Conservation (phyloP, 495 filamentous ascomycete species). For the Penicillium paxilli region DNA sequence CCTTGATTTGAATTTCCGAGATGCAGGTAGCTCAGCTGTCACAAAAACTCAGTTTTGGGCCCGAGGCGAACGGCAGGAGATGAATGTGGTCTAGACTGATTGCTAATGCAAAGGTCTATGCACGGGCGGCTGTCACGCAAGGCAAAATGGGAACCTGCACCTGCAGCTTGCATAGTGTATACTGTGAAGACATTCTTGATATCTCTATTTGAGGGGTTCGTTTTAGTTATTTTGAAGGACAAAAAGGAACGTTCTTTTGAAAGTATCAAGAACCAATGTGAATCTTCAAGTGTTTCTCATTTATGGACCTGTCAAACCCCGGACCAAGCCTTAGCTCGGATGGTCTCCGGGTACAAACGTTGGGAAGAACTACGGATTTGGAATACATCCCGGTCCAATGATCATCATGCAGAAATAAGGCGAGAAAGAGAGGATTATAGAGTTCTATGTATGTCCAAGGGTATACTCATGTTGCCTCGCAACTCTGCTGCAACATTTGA, state of each 20-base stretch:
- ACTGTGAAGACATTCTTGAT: not conserved
- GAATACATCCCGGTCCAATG: conserved; percentile 3
- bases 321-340: not conserved
- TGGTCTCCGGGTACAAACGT: not conserved
- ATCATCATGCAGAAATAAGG: not conserved
- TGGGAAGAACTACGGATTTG: not conserved
- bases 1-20: not conserved
- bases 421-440: not conserved
- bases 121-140: conserved; percentile 5
- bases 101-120: conserved; percentile 7
- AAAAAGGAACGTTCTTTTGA: no score
- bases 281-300: no score
- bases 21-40: conserved; percentile 16
- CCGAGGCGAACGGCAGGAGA: not conserved
- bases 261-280: no score
- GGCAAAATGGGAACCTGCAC: not conserved
- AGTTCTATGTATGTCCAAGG: not conserved
- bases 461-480: no score
- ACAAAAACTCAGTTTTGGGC: conserved; percentile 12
- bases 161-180: conserved; percentile 19
- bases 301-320: not conserved
- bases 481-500: no score
- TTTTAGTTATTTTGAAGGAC: no score
- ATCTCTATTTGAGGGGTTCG: no score
- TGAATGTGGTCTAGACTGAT: conserved; percentile 12